Evolutionary conservation across 345 rosid species (phyloP).

Genomic region (Triadica sebifera): DNA sequence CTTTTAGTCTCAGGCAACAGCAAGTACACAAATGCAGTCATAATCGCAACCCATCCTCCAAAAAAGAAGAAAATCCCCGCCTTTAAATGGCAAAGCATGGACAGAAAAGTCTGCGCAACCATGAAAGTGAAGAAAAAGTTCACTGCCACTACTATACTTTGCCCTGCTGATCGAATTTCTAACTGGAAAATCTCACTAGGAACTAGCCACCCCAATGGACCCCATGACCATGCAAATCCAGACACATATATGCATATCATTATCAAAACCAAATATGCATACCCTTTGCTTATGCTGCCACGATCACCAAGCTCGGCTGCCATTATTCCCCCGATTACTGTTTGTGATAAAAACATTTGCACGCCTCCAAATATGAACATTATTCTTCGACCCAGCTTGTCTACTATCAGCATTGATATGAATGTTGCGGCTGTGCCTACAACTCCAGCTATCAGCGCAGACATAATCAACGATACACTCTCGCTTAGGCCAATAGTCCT

Average conservation of each 20-base stretch:
- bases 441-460: slow-evolving; percentile 48
- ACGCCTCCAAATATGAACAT: slow-evolving; percentile 55
- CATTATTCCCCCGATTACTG: slow-evolving; percentile 43
- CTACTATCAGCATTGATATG: slow-evolving; percentile 56
- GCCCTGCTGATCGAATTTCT: slow-evolving; percentile 48
- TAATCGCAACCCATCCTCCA: slow-evolving; percentile 44
- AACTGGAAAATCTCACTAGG: slow-evolving; percentile 48
- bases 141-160: slow-evolving; percentile 46
- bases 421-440: slow-evolving; percentile 43
- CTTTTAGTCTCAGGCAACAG: slow-evolving; percentile 50
- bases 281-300: slow-evolving; percentile 40
- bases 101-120: slow-evolving; percentile 40
- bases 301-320: slow-evolving; percentile 47
- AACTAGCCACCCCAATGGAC: slow-evolving; percentile 52
- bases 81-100: slow-evolving; percentile 46
- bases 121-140: slow-evolving; percentile 40
- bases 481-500: slow-evolving; percentile 66
- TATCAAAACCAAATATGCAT: slow-evolving; percentile 33
- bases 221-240: slow-evolving; percentile 55
- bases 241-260: slow-evolving; percentile 39
- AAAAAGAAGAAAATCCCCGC: slow-evolving; percentile 51
- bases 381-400: slow-evolving; percentile 49
- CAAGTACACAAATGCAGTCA: slow-evolving; percentile 41
- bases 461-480: slow-evolving; percentile 46
- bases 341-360: slow-evolving; percentile 62